Evolutionary conservation across 305 asterid genomes (phyloP), one percentile per base, ranked within the genome.

Genomic region (Caryopteris hybrid): DNA sequence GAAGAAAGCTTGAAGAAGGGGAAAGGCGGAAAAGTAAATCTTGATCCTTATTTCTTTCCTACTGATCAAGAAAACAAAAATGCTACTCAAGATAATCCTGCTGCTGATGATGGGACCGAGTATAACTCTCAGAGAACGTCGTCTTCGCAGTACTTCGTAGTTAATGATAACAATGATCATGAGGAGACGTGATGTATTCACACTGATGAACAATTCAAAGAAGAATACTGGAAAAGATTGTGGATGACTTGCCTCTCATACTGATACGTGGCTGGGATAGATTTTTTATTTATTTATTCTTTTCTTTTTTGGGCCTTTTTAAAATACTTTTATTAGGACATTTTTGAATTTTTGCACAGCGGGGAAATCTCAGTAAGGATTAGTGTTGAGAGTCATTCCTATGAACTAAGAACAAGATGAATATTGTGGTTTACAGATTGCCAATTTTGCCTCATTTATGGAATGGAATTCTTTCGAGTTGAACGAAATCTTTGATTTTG

Each of bases 1-100:
- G 84, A 79, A 11, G 90, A 85, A 18, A 77, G 81, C 60, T 55
- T 79, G 78, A 85, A 84, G 79, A 80, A 83, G 75, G 82, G 61
- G 10, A 76, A 72, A 41, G 79, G 81, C 0, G 88, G 81, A 25
- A 71, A 79, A 51, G 73, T 47, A 14, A 39, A 33, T 6, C 23
- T 61, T 25, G 80, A 83, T 61, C 83, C 80, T 61, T 76, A 81
- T 55, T 69, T 84, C 43, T 58, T 54, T 58, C 66, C 84, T 10
- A 51, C 67, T 11, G 74, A 75, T 52, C 77, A 74, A 34, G 82
- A 71, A 10, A 74, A 70, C 23, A 81, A 54, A 69, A 65, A 66
- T n/a, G 64, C 48, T 23, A 6, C 23, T 14, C 74, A 53, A 13
- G 77, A 68, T 54, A 61, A 65, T 33, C 46, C 51, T 27, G 20